phyloP scores from a whole-genome alignment of 2,329 filamentous ascomycete species.

The Neofusicoccum laricinum region DNA sequence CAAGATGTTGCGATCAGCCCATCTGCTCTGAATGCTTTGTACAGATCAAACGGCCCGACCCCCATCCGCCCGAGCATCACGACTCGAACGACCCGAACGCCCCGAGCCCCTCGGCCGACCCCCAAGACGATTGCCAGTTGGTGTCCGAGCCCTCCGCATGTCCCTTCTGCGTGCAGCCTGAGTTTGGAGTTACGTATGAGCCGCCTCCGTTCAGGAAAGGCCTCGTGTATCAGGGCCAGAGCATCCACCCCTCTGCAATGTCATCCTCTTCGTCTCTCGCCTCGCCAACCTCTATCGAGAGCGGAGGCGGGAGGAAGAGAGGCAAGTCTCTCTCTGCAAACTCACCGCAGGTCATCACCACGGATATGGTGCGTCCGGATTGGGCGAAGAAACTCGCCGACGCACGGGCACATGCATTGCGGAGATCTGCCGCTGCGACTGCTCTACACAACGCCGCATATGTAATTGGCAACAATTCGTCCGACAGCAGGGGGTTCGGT shows the following conservation, averaged over 20 bases:
- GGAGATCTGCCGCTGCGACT: constrained; percentile 87
- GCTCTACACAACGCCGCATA: constrained; percentile 94
- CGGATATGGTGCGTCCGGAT: constrained; percentile 87
- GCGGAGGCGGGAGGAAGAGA: constrained; percentile 48
- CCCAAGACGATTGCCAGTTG: constrained; percentile 60
- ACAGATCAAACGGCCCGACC: constrained; percentile 93
- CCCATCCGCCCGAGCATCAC: constrained; percentile 79
- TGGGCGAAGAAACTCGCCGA: constrained; percentile 88
- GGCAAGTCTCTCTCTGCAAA: constrained; percentile 75
- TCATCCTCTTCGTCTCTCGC: constrained; percentile 81
- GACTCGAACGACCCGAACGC: constrained; percentile 39
- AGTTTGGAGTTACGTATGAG: constrained; percentile 95
- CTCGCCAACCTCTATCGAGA: constrained; percentile 24
- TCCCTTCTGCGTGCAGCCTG: constrained; percentile 90
- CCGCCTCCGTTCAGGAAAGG: constrained; percentile 85
- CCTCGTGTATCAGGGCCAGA: constrained; percentile 60
- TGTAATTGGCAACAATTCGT: constrained; percentile 61
- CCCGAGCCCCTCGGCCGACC: constrained; percentile 38
- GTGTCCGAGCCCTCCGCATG: constrained; percentile 90
- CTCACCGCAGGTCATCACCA: constrained; percentile 84
- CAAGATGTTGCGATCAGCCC: constrained; percentile 89
- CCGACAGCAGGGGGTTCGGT: constrained; percentile 50
- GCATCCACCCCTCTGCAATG: constrained; percentile 65
- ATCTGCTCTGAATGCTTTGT: constrained; percentile 99
- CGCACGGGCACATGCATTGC: constrained; percentile 78